Percentiles rank a stretch among this genome's conserved stretches.
These are phyloP conservation scores for Aspergillus hortae DNA, from an alignment of 2,329 filamentous ascomycete genomes.

Conservation along the genomic window DNA sequence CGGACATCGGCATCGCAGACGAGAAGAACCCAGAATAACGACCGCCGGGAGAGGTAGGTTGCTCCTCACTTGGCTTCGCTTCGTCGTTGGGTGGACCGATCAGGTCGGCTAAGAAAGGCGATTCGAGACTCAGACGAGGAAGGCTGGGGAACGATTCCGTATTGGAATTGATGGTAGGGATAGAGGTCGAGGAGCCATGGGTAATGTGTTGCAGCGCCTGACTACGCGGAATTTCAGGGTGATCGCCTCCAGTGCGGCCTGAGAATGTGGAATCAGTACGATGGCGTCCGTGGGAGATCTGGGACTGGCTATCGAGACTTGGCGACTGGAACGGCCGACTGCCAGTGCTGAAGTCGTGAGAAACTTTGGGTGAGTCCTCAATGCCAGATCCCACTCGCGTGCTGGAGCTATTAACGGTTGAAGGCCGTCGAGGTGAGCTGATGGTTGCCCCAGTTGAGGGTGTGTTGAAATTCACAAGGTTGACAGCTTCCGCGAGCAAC, in stretches of 20 bases:
- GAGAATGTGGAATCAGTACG: slow-evolving; percentile 56
- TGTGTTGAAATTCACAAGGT: slow-evolving; percentile 60
- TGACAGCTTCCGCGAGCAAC: slow-evolving; percentile 55
- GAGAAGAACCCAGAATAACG: slow-evolving; percentile 78
- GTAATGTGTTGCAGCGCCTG: slow-evolving; percentile 48
- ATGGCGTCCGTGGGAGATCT: slow-evolving; percentile 38
- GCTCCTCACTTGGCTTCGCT: slow-evolving; percentile 20
- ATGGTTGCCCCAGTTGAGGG: slow-evolving; percentile 39
- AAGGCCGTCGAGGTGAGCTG: slow-evolving; percentile 47
- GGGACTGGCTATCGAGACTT: slow-evolving; percentile 36
- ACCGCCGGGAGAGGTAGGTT: slow-evolving; percentile 39
- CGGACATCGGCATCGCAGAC: slow-evolving; percentile 77
- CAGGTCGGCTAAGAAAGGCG: slow-evolving; percentile 42
- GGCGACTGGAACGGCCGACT: slow-evolving; percentile 62
- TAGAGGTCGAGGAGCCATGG: slow-evolving; percentile 43
- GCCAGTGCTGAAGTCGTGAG: slow-evolving; percentile 64
- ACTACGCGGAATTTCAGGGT: slow-evolving; percentile 51
- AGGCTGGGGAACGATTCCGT: slow-evolving; percentile 35
- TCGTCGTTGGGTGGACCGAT: slow-evolving; percentile 29
- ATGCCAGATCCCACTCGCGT: slow-evolving; percentile 60
- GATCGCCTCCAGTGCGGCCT: slow-evolving; percentile 49
- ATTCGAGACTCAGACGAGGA: slow-evolving; percentile 44
- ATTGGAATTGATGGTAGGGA: slow-evolving; percentile 11
- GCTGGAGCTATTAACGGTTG: slow-evolving; percentile 50
- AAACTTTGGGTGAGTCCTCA: slow-evolving; percentile 60